Evolutionary conservation across 176 grass and related monocot genomes (phyloP), one percentile per base, ranked within the genome.

Genomic region (Raddia guianensis): DNA sequence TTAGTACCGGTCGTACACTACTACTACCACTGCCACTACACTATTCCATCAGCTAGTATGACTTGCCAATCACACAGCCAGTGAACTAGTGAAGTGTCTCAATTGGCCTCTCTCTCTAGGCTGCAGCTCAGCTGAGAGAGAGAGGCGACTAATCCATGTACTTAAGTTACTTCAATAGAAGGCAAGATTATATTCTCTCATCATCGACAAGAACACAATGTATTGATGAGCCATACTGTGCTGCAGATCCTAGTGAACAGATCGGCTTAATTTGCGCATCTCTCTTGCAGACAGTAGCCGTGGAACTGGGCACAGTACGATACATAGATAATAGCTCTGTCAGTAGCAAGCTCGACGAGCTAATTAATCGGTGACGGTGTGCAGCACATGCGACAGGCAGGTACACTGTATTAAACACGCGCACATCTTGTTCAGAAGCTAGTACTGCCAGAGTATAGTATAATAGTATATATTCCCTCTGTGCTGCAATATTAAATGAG

Each of bases 331-430:
- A 12, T n/a, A 50, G 63, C 59, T 19, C 15, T 14, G 8, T 18
- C 10, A 21, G 50, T 33, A 42, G 56, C 63, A 82, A 81, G 72
- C 15, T n/a, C 50, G 2, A 48, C 14, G 45, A 86, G 20, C 77
- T 47, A 80, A 77, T 12, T 50, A 20, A 86, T 66, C 43, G 70
- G 77, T 64, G 47, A 76, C 32, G 53, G 33, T 37, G 10, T 14
- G 16, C 60, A 35, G 27, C 27, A 6, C 60, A 11, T 7, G 12
- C 2, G 27, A 63, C 60, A 14, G 44, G 35, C 51, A 76, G 58
- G 32, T 14, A 33, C 33, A 82, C 12, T n/a, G 34, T 61, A 61
- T 51, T 88, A 16, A 88, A 83, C 49, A 73, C 5, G 57, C 4
- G 5, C 19, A 11, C 63, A 69, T 11, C 82, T 43, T 37, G 76